Percentiles rank a stretch among this genome's conserved stretches.
Evolutionary conservation across 2,329 filamentous ascomycete species (phyloP).

Genomic region (Epichloe amarillans): DNA sequence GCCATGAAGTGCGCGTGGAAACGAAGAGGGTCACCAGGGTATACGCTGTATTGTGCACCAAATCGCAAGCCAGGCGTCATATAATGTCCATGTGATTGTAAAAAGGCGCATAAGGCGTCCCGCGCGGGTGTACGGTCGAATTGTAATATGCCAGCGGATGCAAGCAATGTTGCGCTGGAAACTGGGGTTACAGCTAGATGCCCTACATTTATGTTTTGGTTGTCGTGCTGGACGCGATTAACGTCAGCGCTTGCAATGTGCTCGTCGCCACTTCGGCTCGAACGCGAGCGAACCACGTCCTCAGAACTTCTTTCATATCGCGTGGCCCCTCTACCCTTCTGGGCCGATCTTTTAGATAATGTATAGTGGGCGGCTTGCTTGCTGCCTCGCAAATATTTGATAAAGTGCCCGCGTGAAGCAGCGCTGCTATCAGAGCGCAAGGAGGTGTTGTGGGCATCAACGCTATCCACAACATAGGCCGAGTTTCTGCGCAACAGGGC

Average conservation of each 20-base stretch:
- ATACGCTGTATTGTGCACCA: conserved; percentile 86
- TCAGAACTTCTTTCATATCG: conserved; percentile 5
- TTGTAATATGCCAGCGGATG: conserved; percentile 6
- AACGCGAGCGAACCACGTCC: neutral
- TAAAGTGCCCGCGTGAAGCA: conserved; percentile 47
- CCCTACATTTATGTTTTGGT: neutral
- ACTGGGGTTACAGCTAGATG: conserved; percentile 18
- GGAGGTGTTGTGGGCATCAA: conserved; percentile 50
- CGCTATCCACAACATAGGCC: conserved; percentile 73
- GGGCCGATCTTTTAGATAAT: conserved; percentile 26
- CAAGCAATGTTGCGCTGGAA: conserved; percentile 19
- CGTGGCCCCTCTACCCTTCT: conserved; percentile 16
- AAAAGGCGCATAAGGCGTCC: conserved; percentile 56
- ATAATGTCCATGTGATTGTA: conserved; percentile 71
- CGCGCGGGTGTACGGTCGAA: conserved; percentile 8
- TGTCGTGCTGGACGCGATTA: neutral
- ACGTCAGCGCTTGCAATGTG: neutral
- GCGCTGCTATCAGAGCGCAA: conserved; percentile 41
- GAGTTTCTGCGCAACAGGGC: conserved; percentile 64
- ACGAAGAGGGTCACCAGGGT: conserved; percentile 85
- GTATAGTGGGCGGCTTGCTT: conserved; percentile 28
- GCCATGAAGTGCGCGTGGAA: conserved; percentile 94
- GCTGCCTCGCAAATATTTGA: conserved; percentile 39
- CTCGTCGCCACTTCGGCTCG: neutral
- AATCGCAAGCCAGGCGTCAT: conserved; percentile 88